These are phyloP conservation scores for Toxicodendron radicans DNA, from an alignment of 345 rosid genomes.

Conservation along the genomic window DNA sequence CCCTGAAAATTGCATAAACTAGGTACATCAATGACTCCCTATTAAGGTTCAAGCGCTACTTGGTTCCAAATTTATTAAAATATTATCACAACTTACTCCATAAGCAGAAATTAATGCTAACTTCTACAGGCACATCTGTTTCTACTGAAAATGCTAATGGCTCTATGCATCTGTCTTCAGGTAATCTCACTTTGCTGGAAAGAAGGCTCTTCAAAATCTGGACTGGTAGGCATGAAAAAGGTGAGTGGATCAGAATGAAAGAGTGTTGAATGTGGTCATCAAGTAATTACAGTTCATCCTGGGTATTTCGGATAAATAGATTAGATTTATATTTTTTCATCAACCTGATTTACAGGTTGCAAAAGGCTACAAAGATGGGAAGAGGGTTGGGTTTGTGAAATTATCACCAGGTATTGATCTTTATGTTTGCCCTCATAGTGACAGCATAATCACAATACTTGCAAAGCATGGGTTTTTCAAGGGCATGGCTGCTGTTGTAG, in stretches of 20 bases:
- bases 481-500: conserved; percentile 34
- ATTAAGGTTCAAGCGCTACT: not conserved
- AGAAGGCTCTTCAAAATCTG: conserved; percentile 38
- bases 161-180: conserved; percentile 25
- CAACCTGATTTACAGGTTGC: conserved; percentile 28
- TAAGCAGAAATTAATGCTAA: too few species aligned
- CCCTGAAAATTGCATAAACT: not conserved
- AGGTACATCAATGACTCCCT: not conserved
- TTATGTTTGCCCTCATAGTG: conserved; percentile 34
- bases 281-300: conserved; percentile 1
- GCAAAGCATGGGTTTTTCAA: conserved; percentile 44
- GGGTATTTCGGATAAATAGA: not conserved
- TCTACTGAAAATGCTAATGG: not conserved
- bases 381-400: conserved; percentile 35
- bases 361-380: conserved; percentile 29
- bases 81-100: too few species aligned
- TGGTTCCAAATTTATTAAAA: not conserved
- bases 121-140: not conserved
- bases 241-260: conserved; percentile 23
- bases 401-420: conserved; percentile 34
- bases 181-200: conserved; percentile 40
- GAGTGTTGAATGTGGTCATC: too few species aligned
- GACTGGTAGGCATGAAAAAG: conserved; percentile 30
- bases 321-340: conserved; percentile 6
- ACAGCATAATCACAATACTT: conserved; percentile 35